phyloP scores from a whole-genome alignment of 345 rosid species.

The Erysimum cheiranthoides region DNA sequence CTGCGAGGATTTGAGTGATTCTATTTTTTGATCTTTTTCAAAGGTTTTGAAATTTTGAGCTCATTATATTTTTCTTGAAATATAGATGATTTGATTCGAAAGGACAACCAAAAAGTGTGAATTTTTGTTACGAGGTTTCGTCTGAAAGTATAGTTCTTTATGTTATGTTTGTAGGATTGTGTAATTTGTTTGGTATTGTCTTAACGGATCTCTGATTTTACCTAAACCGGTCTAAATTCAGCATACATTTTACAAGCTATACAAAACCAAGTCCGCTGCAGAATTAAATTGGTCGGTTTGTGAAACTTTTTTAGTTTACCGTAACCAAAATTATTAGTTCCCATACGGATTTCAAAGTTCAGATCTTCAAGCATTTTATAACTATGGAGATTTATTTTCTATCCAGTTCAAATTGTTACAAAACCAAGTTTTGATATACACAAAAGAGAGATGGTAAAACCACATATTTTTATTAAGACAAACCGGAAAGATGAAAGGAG shows the following conservation, averaged over 20 bases:
- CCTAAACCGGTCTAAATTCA: no score
- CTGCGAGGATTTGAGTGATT: constrained; percentile 52
- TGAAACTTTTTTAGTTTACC: no score
- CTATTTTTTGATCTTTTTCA: background rate
- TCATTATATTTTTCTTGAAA: background rate
- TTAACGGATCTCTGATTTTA: no score
- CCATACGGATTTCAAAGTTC: no score
- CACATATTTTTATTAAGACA: constrained; percentile 24
- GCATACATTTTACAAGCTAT: no score
- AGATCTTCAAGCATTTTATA: no score
- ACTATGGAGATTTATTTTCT: no score
- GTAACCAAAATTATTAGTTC: no score
- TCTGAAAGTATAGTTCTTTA: background rate
- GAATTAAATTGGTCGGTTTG: no score
- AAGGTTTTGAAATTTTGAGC: background rate
- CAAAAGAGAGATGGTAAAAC: background rate
- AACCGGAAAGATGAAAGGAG: background rate
- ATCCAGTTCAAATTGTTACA: background rate
- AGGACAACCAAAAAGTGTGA: background rate
- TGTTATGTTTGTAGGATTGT: background rate
- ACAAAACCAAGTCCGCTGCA: no score
- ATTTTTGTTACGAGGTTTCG: background rate
- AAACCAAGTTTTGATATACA: background rate
- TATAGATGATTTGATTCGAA: background rate
- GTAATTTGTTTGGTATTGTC: no score